Evolutionary conservation across 1,284 basidiomycete species (phyloP), one percentile per base, ranked within the genome.

Genomic region (Boletellus dicymbophilus): DNA sequence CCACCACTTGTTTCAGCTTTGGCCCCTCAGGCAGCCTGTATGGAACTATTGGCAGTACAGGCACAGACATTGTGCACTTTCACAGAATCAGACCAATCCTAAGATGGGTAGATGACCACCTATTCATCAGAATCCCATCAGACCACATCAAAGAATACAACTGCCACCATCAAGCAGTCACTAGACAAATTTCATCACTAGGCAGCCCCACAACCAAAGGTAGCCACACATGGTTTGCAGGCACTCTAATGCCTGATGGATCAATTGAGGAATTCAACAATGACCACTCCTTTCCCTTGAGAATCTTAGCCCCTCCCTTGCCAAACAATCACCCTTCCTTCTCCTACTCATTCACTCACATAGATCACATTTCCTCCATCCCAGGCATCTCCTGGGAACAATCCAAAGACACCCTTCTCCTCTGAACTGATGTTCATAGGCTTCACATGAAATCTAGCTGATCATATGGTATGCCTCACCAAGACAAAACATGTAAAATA

Each of bases 51-150:
- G 67, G 46, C 0, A 67, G 71, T 51, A 68, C 69, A 0, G 58
- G 61, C 0, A 12, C 55, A 0, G 67, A 73, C 26, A 61, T 78
- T 1, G 50, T 73, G 21, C 38, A 59, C 0, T 13, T 21, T 0
- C 2, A 27, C 0, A 71, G 73, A 0, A 59, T 77, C 1, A 66
- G 69, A 0, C 74, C 72, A 0, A 36, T 76, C 0, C 44, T 58
- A 0, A 64, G 71, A 42, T 77, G 74, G 74, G 70, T 77, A 0
- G 74, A 78, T 45, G 67, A 77, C 44, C 69, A 73, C 21, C 6
- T 72, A 1, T 76, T 75, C 53, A 31, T 75, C 1, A 51, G 65
- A 0, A 59, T 75, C 0, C 43, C 36, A 3, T 8, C 1, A 2
- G 1, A 1, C 3, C 6, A 20, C 7, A 16, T 44, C 1, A 2